Evolutionary conservation across 768 basidiomycete genomes (phyloP), one percentile per base, ranked within the genome.

Genomic region (Tricholoma furcatifolium): DNA sequence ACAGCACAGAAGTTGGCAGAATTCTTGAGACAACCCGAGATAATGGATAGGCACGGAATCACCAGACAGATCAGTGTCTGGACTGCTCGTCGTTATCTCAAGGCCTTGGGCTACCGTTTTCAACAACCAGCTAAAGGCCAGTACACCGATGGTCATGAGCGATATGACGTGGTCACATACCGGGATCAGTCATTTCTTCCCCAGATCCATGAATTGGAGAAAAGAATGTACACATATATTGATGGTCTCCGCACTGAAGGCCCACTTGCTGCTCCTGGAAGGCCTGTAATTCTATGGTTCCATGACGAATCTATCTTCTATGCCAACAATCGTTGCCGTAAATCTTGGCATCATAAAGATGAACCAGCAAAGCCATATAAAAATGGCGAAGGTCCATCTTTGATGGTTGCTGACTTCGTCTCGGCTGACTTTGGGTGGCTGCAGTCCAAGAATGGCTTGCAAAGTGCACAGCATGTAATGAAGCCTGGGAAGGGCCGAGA

Each of bases 401-500:
- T 67, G 10, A 73, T 73, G 70, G 60, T 71, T 15, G 64, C 69
- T 0, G n/a, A n/a, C n/a, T n/a, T n/a, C n/a, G n/a, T n/a, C n/a
- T n/a, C n/a, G n/a, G n/a, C n/a, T n/a, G n/a, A 70, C 35, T 66
- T 62, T 38, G 62, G 64, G 43, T 60, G 62, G 63, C 18, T 50
- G 20, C 7, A 53, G 11, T 58, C 57, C 1, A 6, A 3, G 53
- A 45, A 53, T 62, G 43, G 40, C 55, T 24, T 53, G 67, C 47
- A 17, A 2, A 32, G 3, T 36, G 50, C 50, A 3, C 34, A 20
- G 1, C 4, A 14, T 6, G 6, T 36, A 15, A 35, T 44, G 34
- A 38, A 27, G 36, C 60, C 63, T 10, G 64, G 60, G 4, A 48
- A 57, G 11, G 62, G 60, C 44, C 51, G 62, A 2, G 38, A 49